Base-by-base conservation (phyloP, 495 filamentous ascomycete genomes). In the Polyplosphaeria fusca region DNA sequence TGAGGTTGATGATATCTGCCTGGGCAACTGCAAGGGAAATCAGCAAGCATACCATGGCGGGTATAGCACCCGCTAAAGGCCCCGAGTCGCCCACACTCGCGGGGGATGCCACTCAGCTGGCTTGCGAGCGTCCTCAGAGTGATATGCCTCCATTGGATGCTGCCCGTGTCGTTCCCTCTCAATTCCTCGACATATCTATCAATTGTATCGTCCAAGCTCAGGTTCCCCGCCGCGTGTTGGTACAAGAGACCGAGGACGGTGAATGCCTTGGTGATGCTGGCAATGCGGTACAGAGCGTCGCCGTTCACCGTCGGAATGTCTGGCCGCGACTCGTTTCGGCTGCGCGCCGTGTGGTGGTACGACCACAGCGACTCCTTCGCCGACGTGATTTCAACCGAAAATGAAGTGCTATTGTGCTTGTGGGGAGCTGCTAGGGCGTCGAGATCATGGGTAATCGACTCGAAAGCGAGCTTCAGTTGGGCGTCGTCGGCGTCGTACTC, bases 191-290 rank as follows among this genome's bases (percentile, higher is more conserved):
- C 52, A 54, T 70, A 73, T 23, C 51, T 52, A 38, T 55, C 61
- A 9, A 73, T 41, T 0, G 68, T 53, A 39, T 67, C 61, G 35
- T 73, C 67, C 18, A 71, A 54, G 47, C 64, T 68, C 39, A 73
- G 51, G 30, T 68, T 70, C 1, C 69, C 69, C 5, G 68, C 68
- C 5, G 55, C 66, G 50, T 70, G 61, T 48, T 70, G 67, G 38
- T 70, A 61, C 4, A 73, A 58, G 4, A 73, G 25, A 0, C 56
- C 70, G 14, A 73, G 62, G 11, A 61, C 56, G 3, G 70, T 73
- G 63, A 73, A 73, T 18, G 57, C 43, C 48, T 73, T 73, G 28
- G 67, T 66, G 55, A 71, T 67, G 44, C 64, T 68, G 1, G 70
- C 70, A 47, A 73, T 73, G 19, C 68, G 63, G 52, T 71, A 73